Evolutionary conservation across 129 eudicot species (phyloP).

Genomic region (Lonicera japonica): DNA sequence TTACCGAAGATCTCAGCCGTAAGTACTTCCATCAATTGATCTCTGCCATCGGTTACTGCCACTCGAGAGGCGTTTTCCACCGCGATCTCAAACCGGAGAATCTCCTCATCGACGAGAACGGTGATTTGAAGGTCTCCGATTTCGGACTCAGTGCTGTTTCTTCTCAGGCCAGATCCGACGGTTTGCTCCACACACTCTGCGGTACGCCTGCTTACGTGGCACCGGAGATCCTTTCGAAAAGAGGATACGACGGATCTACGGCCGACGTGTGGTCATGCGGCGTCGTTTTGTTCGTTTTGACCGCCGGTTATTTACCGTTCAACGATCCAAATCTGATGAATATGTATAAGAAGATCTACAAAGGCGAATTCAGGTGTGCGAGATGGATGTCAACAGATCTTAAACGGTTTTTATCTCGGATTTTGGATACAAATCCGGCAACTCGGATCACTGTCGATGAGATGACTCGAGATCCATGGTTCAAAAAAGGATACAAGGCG

Average conservation of each 20-base stretch:
- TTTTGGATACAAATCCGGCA: conserved; percentile 57
- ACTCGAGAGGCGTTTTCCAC: conserved; percentile 66
- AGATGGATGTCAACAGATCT: conserved; percentile 74
- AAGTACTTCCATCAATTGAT: conserved; percentile 72
- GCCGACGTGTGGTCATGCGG: conserved; percentile 89
- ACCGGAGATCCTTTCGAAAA: conserved; percentile 63
- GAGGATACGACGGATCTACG: conserved; percentile 66
- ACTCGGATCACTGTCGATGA: conserved; percentile 55
- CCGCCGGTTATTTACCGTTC: conserved; percentile 69
- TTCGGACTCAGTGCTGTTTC: conserved; percentile 67
- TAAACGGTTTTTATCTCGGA: conserved; percentile 40
- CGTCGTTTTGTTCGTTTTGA: conserved; percentile 56
- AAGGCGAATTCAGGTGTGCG: conserved; percentile 62
- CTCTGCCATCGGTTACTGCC: conserved; percentile 75
- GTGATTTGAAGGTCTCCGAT: conserved; percentile 64
- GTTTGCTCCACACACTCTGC: conserved; percentile 61
- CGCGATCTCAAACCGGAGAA: conserved; percentile 85
- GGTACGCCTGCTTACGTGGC: conserved; percentile 90
- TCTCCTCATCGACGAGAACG: conserved; percentile 60
- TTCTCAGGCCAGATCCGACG: conserved; percentile 46
- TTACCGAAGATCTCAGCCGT: conserved; percentile 59
- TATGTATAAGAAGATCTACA: conserved; percentile 68
- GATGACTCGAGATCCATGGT: conserved; percentile 68
- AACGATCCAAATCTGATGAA: conserved; percentile 69
- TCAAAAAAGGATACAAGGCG: conserved; percentile 45